Base-by-base conservation (phyloP, 768 basidiomycete species). In the Harrya chromipes region DNA sequence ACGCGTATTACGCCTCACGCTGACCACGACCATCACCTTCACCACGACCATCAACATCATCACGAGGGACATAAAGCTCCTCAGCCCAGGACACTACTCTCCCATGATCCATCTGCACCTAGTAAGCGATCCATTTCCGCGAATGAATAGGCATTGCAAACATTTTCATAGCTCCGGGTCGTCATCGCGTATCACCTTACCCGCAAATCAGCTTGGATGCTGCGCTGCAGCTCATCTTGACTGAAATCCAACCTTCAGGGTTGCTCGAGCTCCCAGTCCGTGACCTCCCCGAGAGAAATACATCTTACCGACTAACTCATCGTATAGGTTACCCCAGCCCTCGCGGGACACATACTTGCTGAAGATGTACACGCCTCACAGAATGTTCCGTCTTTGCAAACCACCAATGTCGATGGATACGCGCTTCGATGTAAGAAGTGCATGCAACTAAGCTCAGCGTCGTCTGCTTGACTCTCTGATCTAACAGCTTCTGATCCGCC, bases 391-490 rank as follows among this genome's bases (percentile, higher is more conserved):
- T 62, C 65, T 4, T 77, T 77, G 2, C 65, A 72, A 16, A 90
- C 88, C 1, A 92, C 92, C 6, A 94, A 82, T 56, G 90, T 92
- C 11, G 92, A 94, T 64, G 92, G 92, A 1, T 95, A 95, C 62
- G 92, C 92, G 5, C 66, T 94, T 1, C 74, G 80, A 50, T 82
- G 88, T 89, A 59, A 53, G 79, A 54, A 4, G 20, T 20, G 11
- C 6, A 8, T 43, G n/a, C 31, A 13, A 46, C 16, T 12, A 29
- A 17, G 4, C 9, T 19, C 38, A 3, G 16, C 33, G 43, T 42
- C 24, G 11, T 42, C 20, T 6, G 16, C 11, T 24, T 61, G 26
- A 61, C 42, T 4, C 20, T 31, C 14, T 24, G 5, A 3, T 9
- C 36, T 20, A 6, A 33, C 54, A 91, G 88, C 85, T 5, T 75